phyloP scores from a whole-genome alignment of 257 asterid species.

The Jasminum sambac region DNA sequence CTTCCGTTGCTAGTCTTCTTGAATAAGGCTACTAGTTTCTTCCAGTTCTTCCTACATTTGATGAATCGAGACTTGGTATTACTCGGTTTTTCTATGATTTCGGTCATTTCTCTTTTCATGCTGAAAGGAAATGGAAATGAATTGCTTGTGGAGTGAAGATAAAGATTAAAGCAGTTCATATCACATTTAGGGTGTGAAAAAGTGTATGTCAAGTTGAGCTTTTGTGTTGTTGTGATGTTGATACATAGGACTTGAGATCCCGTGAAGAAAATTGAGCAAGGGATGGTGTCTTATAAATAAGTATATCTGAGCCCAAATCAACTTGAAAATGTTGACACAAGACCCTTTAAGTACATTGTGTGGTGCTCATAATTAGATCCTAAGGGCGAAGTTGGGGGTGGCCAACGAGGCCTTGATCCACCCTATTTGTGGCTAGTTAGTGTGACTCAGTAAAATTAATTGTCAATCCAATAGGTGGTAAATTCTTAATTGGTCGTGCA shows the following conservation, averaged over 20 bases:
- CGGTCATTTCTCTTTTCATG: background rate
- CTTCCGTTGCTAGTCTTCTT: background rate
- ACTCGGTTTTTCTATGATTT: background rate
- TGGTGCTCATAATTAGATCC: too few relatives aligned
- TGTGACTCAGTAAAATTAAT: too few relatives aligned
- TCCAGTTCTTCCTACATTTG: background rate
- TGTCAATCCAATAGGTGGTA: too few relatives aligned
- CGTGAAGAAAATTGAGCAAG: background rate
- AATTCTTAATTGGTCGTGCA: too few relatives aligned
- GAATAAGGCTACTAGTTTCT: background rate
- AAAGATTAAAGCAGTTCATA: background rate
- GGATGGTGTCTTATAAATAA: too few relatives aligned
- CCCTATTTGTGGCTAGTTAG: too few relatives aligned
- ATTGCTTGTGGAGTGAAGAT: background rate
- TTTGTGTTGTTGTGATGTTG: background rate
- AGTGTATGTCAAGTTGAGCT: background rate
- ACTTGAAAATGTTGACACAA: too few relatives aligned
- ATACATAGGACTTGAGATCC: background rate
- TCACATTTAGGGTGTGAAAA: conserved; percentile 2
- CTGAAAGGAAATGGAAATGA: background rate
- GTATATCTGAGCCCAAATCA: too few relatives aligned
- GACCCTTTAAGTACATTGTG: too few relatives aligned
- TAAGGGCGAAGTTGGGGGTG: too few relatives aligned
- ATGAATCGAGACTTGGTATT: conserved; percentile 1
- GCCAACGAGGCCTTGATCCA: too few relatives aligned